phyloP scores from a whole-genome alignment of 257 asterid genomes.

The Nicotiana attenuata region DNA sequence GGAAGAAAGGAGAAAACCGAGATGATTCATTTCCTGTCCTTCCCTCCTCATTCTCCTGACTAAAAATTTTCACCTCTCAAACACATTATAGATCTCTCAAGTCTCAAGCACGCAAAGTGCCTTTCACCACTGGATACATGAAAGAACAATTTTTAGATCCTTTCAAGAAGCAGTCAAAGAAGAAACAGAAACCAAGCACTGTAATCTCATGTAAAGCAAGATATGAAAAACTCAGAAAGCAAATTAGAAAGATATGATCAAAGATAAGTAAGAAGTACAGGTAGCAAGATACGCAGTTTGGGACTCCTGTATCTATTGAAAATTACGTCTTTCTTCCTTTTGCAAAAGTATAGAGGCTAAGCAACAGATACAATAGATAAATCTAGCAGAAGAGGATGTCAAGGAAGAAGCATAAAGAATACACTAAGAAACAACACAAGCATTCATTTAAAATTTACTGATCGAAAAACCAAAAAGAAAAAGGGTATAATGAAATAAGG shows the following conservation, averaged over 20 bases:
- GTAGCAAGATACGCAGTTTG: not conserved
- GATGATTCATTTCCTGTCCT: not conserved
- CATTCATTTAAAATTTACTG: not conserved
- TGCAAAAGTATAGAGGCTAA: not conserved
- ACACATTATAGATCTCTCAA: not conserved
- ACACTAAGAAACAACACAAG: not conserved
- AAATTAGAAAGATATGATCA: not conserved
- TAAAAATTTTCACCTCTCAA: not conserved
- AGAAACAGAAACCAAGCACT: not conserved
- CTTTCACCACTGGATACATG: not conserved
- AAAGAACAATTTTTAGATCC: not conserved
- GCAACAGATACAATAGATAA: not conserved
- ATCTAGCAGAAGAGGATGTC: not conserved
- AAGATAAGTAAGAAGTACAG: constrained; percentile 4
- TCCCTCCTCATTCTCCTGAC: not conserved
- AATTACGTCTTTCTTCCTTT: not conserved
- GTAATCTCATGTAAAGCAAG: not conserved
- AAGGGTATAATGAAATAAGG: not conserved
- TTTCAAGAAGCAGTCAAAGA: not conserved
- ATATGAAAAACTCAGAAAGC: not conserved
- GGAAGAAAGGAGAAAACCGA: not conserved
- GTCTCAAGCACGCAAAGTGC: not conserved
- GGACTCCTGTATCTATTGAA: not conserved
- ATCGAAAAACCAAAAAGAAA: not conserved
- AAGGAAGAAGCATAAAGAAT: not conserved